phyloP scores from a whole-genome alignment of 2,329 filamentous ascomycete genomes.

The Aspergillus latus region DNA sequence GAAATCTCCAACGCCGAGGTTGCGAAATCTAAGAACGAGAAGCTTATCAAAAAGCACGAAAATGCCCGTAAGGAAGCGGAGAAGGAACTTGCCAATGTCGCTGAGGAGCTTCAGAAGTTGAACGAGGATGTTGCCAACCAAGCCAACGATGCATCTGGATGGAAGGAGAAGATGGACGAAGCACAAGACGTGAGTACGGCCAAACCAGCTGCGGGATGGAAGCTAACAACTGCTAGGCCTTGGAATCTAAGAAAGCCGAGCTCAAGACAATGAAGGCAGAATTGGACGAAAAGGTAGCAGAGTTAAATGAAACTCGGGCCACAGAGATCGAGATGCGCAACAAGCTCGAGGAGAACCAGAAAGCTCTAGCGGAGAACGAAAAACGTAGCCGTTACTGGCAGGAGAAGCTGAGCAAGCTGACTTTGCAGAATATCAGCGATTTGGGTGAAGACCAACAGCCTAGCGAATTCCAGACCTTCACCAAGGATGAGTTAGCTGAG shows the following conservation, averaged over 20 bases:
- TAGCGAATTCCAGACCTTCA: slow-evolving; percentile 69
- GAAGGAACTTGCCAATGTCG: slow-evolving; percentile 72
- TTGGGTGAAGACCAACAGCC: slow-evolving; percentile 56
- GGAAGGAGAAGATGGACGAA: slow-evolving; percentile 72
- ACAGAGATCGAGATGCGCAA: slow-evolving; percentile 98
- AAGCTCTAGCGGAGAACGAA: slow-evolving; percentile 80
- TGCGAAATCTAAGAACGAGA: slow-evolving; percentile 87
- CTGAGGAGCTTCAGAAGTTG: slow-evolving; percentile 72
- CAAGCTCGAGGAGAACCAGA: slow-evolving; percentile 94
- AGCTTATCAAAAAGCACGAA: slow-evolving; percentile 81
- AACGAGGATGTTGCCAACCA: slow-evolving; percentile 78
- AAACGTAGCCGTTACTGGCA: slow-evolving; percentile 82
- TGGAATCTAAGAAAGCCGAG: slow-evolving; percentile 77
- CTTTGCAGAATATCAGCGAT: slow-evolving; percentile 76
- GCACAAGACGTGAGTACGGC: slow-evolving; percentile 62
- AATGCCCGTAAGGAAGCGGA: slow-evolving; percentile 77
- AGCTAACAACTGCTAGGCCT: slow-evolving; percentile 49
- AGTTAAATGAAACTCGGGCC: slow-evolving; percentile 85
- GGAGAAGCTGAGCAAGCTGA: slow-evolving; percentile 82
- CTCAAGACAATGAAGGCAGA: slow-evolving; percentile 77
- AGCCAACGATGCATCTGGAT: slow-evolving; percentile 69
- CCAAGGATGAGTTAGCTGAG: slow-evolving; percentile 65
- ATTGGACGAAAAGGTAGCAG: slow-evolving; percentile 78
- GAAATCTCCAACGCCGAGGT: slow-evolving; percentile 84
- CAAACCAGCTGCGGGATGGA: not conserved